These are phyloP conservation scores for Rhynchosporium secalis DNA, from an alignment of 2,329 filamentous ascomycete species.

Conservation along the genomic window DNA sequence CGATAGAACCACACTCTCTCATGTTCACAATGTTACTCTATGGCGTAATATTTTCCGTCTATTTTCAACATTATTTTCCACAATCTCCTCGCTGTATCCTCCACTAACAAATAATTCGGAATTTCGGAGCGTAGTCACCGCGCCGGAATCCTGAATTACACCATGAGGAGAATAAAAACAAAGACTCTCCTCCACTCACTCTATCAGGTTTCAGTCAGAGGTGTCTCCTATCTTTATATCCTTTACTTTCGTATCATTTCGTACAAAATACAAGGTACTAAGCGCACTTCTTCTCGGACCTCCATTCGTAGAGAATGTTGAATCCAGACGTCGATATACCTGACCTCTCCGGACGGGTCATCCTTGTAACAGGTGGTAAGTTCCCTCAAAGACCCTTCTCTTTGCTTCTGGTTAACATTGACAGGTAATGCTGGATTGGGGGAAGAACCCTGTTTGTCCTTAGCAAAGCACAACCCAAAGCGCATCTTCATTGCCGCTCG, in stretches of 20 bases:
- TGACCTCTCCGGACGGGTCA: conserved; percentile 43
- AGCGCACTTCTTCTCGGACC: neutral
- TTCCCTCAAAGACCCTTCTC: neutral
- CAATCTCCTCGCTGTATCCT: neutral
- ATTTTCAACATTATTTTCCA: neutral
- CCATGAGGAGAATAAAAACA: neutral
- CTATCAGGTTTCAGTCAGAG: neutral
- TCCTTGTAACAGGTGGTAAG: conserved; percentile 48
- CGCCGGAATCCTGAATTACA: neutral
- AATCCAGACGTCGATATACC: conserved; percentile 41
- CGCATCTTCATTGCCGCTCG: conserved; percentile 43
- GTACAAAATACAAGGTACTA: too few relatives aligned
- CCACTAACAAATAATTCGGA: neutral
- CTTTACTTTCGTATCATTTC: neutral
- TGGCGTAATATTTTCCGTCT: too few relatives aligned
- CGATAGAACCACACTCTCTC: too few relatives aligned
- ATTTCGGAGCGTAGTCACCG: neutral
- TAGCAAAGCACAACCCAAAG: conserved; percentile 44
- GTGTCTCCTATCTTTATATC: neutral
- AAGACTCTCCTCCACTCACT: neutral
- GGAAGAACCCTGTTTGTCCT: conserved; percentile 42
- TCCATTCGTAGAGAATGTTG: conserved; percentile 28
- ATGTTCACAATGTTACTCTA: too few relatives aligned
- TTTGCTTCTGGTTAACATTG: neutral
- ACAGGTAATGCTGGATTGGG: conserved; percentile 45